Conservation (phyloP, 495 filamentous ascomycete species). For the Podospora anserina region DNA sequence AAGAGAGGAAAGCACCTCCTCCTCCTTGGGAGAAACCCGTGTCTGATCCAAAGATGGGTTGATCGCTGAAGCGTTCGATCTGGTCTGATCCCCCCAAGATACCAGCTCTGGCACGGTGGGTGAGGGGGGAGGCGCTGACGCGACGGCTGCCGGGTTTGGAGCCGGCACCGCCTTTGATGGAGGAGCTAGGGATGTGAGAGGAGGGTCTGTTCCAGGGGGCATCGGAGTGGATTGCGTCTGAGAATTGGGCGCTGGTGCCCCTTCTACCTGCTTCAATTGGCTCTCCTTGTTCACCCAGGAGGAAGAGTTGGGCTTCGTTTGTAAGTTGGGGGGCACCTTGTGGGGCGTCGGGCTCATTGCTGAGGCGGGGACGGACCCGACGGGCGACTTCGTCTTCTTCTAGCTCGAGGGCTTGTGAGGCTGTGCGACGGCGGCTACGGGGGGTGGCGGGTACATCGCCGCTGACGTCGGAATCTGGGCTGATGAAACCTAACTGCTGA, state of each 20-base stretch:
- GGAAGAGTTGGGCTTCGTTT: slow-evolving; percentile 9
- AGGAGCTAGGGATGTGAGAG: slow-evolving; percentile 42
- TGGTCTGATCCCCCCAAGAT: slow-evolving; percentile 19
- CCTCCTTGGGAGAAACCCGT: slow-evolving; percentile 21
- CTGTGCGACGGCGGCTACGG: slow-evolving; percentile 24
- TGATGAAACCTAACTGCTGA: slow-evolving; percentile 26
- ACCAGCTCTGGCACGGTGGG: slow-evolving; percentile 31
- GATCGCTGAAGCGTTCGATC: slow-evolving; percentile 44
- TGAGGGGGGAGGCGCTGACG: slow-evolving; percentile 40
- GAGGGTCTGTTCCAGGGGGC: slow-evolving; percentile 47
- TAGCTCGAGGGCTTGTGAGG: slow-evolving; percentile 25
- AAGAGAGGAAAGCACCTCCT: slow-evolving; percentile 11
- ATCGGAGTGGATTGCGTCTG: slow-evolving; percentile 38
- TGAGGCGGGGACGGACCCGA: slow-evolving; percentile 32
- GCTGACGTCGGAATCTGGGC: slow-evolving; percentile 19
- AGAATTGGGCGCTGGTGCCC: slow-evolving; percentile 35
- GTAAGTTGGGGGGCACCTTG: neutral
- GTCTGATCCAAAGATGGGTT: slow-evolving; percentile 29
- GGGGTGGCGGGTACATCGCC: slow-evolving; percentile 19
- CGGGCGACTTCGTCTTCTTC: slow-evolving; percentile 26
- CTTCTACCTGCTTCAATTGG: slow-evolving; percentile 41
- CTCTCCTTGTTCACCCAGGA: slow-evolving; percentile 3
- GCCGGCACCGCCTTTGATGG: slow-evolving; percentile 30
- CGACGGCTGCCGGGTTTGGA: slow-evolving; percentile 33
- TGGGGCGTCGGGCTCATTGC: slow-evolving; percentile 21